Evolutionary conservation across 108 stramenopile species (phyloP).

Genomic region (Nitzschia sp.): DNA sequence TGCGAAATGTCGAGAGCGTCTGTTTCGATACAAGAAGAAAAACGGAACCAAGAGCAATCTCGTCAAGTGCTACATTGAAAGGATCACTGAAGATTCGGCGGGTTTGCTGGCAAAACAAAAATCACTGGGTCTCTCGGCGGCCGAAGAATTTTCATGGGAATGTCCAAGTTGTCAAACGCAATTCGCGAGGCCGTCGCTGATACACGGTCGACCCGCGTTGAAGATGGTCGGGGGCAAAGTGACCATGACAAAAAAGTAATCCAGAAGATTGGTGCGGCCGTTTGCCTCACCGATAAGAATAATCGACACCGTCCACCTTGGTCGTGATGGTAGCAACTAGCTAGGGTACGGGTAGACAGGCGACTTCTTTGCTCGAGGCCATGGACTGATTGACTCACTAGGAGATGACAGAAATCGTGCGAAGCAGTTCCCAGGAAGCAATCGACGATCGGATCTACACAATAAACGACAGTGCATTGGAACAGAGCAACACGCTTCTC

Average conservation of each 20-base stretch:
- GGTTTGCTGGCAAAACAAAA: conserved; percentile 26
- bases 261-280: no score
- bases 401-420: no score
- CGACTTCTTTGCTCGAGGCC: no score
- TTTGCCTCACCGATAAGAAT: no score
- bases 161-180: conserved; percentile 57
- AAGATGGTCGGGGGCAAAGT: conserved; percentile 71
- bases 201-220: conserved; percentile 54
- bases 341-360: no score
- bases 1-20: conserved; percentile 41
- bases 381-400: no score
- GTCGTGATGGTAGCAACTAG: no score
- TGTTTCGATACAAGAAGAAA: conserved; percentile 81
- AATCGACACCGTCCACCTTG: no score
- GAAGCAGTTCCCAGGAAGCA: no score
- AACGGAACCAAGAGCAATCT: conserved; percentile 76
- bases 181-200: conserved; percentile 51
- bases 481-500: no score
- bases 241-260: conserved; percentile 69
- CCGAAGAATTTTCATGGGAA: conserved; percentile 6
- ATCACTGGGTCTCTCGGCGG: background rate
- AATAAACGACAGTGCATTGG: no score
- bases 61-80: conserved; percentile 63
- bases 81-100: conserved; percentile 56
- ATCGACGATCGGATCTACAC: no score